Evolutionary conservation across 202 grass and related monocot species (phyloP).

Genomic region (Panicum hallii): DNA sequence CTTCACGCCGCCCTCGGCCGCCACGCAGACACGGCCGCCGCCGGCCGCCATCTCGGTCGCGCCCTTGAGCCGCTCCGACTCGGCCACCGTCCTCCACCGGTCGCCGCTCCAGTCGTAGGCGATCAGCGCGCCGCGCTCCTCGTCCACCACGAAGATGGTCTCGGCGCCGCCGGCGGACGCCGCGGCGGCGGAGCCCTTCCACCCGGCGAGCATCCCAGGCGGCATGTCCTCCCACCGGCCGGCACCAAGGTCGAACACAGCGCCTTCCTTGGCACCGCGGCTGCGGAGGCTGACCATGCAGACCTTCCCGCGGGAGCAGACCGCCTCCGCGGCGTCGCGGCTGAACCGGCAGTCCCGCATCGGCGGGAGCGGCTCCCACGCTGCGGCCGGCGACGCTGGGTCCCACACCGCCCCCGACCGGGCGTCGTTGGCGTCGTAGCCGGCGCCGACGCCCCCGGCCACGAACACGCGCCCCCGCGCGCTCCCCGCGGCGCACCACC

Average conservation of each 20-base stretch:
- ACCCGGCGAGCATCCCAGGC: conserved; percentile 66
- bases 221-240: conserved; percentile 87
- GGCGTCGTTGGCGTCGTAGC: conserved; percentile 60
- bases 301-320: conserved; percentile 70
- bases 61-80: conserved; percentile 59
- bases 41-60: conserved; percentile 61
- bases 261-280: conserved; percentile 65
- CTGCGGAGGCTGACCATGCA: conserved; percentile 82
- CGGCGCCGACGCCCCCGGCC: conserved; percentile 60
- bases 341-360: conserved; percentile 78
- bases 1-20: conserved; percentile 34
- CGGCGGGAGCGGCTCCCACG: conserved; percentile 68
- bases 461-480: conserved; percentile 64
- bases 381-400: neutral
- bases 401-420: conserved; percentile 68
- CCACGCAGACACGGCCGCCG: conserved; percentile 61
- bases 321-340: conserved; percentile 71
- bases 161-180: conserved; percentile 28
- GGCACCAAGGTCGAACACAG: conserved; percentile 59
- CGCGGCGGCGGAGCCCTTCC: conserved; percentile 64
- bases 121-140: conserved; percentile 52
- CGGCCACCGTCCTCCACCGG: conserved; percentile 60
- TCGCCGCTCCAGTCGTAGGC: conserved; percentile 65
- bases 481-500: conserved; percentile 76
- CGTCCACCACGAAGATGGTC: conserved; percentile 67